Evolutionary conservation across 768 basidiomycete genomes (phyloP), one percentile per base, ranked within the genome.

Genomic region (Cyclocybe cylindracea): DNA sequence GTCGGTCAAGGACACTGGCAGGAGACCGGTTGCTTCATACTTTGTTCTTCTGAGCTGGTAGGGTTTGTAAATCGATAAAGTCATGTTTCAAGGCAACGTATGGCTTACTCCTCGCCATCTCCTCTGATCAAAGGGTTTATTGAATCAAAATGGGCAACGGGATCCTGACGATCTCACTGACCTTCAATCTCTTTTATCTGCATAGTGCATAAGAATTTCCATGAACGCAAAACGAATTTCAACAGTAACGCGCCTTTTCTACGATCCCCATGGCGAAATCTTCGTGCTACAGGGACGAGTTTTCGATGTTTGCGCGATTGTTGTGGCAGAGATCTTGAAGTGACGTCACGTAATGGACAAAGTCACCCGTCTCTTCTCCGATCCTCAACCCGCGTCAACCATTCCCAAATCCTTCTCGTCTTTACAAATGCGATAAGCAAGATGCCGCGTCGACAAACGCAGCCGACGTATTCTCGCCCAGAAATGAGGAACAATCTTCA

Each of bases 111-210:
- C 94, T 82, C 57, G 91, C 87, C 95, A 98, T 97, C 83, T 98
- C 95, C 85, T 94, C 92, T 94, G 46, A 46, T 34, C 33, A 29
- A 38, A 34, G 33, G 31, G 10, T 48, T 51, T n/a, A 40, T 39
- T 11, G 44, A 29, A 38, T 48, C 34, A 49, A 36, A 18, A 37
- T 19, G 35, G 35, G 7, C 37, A 32, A 39, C 19, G 57, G 32
- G 13, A 47, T 5, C 24, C 24, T 24, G 35, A 38, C 19, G 39
- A 14, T 19, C 38, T 9, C 48, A 45, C 89, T 72, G 67, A 92
- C 92, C 91, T 82, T 98, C 92, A 56, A 96, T 96, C 69, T 91
- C 93, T 69, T 94, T 95, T 61, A 97, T 96, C 93, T 95, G 49
- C 10, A 16, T 33, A 35, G 39, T 49, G 7, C 48, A 50, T 32